Percentiles rank a stretch among this genome's conserved stretches.
Conservation (phyloP, 371 early-diverging fungal genomes). For the Mucor velutinosus region DNA sequence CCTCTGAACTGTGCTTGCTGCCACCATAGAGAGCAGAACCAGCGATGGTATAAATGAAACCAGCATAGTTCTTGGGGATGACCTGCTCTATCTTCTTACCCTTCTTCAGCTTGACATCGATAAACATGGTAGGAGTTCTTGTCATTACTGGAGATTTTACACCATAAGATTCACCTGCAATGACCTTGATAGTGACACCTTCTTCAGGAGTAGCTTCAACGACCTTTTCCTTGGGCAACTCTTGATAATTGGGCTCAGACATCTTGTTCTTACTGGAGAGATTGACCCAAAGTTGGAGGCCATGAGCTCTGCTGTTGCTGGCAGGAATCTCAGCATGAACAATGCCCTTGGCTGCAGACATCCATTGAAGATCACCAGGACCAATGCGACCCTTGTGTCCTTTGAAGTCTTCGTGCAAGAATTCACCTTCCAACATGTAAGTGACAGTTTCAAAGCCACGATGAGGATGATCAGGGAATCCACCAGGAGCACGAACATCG, state of each 20-base stretch:
- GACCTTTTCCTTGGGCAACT: constrained; percentile 62
- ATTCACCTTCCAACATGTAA: constrained; percentile 73
- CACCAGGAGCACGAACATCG: constrained; percentile 55
- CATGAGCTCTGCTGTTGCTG: constrained; percentile 51
- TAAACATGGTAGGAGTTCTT: constrained; percentile 71
- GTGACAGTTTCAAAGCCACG: constrained; percentile 85
- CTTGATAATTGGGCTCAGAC: constrained; percentile 78
- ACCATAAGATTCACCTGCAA: constrained; percentile 75
- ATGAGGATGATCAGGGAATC: constrained; percentile 69
- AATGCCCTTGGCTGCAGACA: constrained; percentile 81
- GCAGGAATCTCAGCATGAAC: constrained; percentile 81
- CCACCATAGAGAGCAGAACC: constrained; percentile 62
- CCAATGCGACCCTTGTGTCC: constrained; percentile 75
- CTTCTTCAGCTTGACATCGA: constrained; percentile 66
- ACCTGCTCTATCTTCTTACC: constrained; percentile 55
- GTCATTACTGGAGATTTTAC: constrained; percentile 64
- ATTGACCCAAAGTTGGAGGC: constrained; percentile 89
- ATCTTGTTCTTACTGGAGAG: constrained; percentile 81
- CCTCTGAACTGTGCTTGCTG: constrained; percentile 47
- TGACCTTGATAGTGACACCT: constrained; percentile 72
- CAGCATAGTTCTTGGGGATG: constrained; percentile 63
- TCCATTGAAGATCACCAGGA: constrained; percentile 78
- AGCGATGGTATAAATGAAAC: constrained; percentile 69
- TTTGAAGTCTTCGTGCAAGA: constrained; percentile 82
- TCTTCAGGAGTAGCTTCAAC: constrained; percentile 56